phyloP scores from a whole-genome alignment of 192 early-diverging fungal genomes.

The Coemansia biformis region DNA sequence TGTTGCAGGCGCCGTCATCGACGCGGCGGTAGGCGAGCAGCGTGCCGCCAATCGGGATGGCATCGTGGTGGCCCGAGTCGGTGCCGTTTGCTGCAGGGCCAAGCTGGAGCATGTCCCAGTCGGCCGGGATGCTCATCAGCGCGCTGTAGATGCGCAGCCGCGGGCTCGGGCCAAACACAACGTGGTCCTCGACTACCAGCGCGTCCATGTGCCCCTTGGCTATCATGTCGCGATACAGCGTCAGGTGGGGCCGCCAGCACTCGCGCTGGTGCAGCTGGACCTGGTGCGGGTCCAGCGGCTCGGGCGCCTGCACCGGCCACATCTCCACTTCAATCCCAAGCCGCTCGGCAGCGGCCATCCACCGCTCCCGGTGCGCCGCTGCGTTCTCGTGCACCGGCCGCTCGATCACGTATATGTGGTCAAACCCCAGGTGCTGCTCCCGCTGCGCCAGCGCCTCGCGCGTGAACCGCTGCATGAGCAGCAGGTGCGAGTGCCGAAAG shows the following conservation, averaged over 20 bases:
- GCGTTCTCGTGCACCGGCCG: slow-evolving; percentile 20
- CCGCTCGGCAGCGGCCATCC: slow-evolving; percentile 11
- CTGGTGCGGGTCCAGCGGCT: slow-evolving; percentile 23
- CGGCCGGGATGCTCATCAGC: slow-evolving; percentile 32
- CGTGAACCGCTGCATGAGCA: slow-evolving; percentile 38
- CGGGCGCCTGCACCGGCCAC: slow-evolving; percentile 35
- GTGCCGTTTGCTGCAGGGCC: slow-evolving; percentile 40
- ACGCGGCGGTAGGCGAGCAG: slow-evolving; percentile 36
- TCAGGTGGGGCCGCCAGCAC: slow-evolving; percentile 47
- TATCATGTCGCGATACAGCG: slow-evolving; percentile 37
- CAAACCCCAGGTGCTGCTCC: slow-evolving; percentile 22
- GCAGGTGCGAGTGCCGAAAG: slow-evolving; percentile 39
- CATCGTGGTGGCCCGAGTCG: slow-evolving; percentile 45
- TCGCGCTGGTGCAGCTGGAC: slow-evolving; percentile 39
- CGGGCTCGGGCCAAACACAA: slow-evolving; percentile 35
- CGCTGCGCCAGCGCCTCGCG: slow-evolving; percentile 31
- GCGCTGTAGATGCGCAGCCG: slow-evolving; percentile 39
- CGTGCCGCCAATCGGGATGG: slow-evolving; percentile 25
- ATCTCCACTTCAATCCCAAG: slow-evolving; percentile 30
- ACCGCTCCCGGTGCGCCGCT: slow-evolving; percentile 13
- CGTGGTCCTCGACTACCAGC: slow-evolving; percentile 46
- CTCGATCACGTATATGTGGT: slow-evolving; percentile 42
- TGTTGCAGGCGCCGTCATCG: slow-evolving; percentile 48
- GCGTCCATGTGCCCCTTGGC: slow-evolving; percentile 36
- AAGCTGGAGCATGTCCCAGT: slow-evolving; percentile 48